A percentile compares a stretch with the other conserved stretches of the same genome.
Evolutionary conservation across 2,329 filamentous ascomycete species (phyloP).

Genomic region (Alternaria rosae): DNA sequence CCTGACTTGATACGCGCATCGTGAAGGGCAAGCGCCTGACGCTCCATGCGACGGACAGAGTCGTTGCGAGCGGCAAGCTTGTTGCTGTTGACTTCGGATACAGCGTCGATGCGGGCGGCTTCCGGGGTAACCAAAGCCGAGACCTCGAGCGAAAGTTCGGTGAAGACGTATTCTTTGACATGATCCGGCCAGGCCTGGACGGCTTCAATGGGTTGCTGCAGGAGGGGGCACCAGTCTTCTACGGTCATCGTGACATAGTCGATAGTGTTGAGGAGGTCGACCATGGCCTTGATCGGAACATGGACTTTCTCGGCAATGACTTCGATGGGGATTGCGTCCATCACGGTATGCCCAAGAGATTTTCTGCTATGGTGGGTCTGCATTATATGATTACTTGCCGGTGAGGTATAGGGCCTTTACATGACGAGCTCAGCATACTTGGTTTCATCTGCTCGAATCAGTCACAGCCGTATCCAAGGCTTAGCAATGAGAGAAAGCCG

Average conservation of each 20-base stretch:
- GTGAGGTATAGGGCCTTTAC: not conserved
- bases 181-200: not conserved
- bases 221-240: not conserved
- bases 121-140: not conserved
- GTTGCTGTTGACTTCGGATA: not conserved
- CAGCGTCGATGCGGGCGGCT: not conserved
- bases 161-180: not conserved
- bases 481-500: not conserved
- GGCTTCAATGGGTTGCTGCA: not conserved
- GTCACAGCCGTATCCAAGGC: not conserved
- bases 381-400: not conserved
- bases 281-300: not conserved
- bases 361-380: accelerated
- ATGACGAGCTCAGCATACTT: not conserved
- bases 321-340: not conserved
- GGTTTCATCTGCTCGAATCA: not conserved
- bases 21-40: not conserved
- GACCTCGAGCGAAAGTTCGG: not conserved
- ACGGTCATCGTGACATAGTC: not conserved
- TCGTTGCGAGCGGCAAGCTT: not conserved
- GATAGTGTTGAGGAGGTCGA: not conserved
- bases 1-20: not conserved
- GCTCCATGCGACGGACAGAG: not conserved
- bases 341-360: not conserved
- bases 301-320: not conserved